Evolutionary conservation across 148 eudicot species (phyloP).

Genomic region (Rhododendron ovatum): DNA sequence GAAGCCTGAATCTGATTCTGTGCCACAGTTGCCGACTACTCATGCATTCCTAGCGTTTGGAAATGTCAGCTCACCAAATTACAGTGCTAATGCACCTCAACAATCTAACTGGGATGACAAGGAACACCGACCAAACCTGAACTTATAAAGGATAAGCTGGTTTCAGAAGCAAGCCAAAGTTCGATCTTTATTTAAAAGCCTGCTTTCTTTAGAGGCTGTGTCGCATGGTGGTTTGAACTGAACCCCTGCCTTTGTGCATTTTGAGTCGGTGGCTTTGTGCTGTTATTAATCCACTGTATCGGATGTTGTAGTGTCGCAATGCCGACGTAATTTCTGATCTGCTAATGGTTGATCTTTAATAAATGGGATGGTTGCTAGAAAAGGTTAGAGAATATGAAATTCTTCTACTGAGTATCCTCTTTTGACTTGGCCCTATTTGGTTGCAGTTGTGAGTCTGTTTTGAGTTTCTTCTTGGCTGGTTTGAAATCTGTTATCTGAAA

Average conservation of each 20-base stretch:
- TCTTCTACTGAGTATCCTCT: no score
- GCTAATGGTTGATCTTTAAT: not conserved
- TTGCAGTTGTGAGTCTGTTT: no score
- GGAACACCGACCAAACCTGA: not conserved
- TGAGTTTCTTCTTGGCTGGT: no score
- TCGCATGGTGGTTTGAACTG: not conserved
- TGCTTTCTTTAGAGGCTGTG: not conserved
- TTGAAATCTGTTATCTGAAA: no score
- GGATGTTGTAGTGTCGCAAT: not conserved
- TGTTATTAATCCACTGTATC: not conserved
- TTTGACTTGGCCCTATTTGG: no score
- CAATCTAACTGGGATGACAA: not conserved
- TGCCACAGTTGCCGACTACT: not conserved
- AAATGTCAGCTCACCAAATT: not conserved
- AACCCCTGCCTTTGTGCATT: not conserved
- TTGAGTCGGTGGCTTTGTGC: not conserved
- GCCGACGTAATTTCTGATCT: not conserved
- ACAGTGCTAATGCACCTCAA: not conserved
- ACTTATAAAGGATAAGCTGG: not conserved
- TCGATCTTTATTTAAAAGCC: not conserved
- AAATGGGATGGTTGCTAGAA: not conserved
- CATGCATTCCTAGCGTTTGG: not conserved
- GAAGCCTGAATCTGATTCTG: conserved; percentile 1
- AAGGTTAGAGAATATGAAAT: not conserved
- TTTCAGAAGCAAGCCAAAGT: not conserved